phyloP scores from a whole-genome alignment of 345 rosid genomes.

The Eucalyptus sp. region DNA sequence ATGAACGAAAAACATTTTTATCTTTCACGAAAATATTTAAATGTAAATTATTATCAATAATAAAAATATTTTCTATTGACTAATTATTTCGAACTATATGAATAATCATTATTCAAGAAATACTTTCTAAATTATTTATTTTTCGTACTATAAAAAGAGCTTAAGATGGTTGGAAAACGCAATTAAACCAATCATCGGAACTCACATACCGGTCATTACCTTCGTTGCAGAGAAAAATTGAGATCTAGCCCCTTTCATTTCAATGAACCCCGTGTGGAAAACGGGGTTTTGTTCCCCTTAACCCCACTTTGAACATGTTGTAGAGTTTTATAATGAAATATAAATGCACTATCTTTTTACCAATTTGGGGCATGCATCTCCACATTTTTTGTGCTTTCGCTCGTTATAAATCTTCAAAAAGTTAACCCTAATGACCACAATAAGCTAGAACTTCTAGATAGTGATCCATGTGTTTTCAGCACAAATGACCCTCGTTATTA shows the following conservation, averaged over 20 bases:
- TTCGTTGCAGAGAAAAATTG: too few relatives aligned
- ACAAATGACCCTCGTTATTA: not conserved
- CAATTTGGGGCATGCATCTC: not conserved
- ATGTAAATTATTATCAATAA: not conserved
- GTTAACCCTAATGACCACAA: not conserved
- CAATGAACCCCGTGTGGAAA: not conserved
- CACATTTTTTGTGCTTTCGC: not conserved
- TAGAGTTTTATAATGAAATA: too few relatives aligned
- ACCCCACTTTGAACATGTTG: not conserved
- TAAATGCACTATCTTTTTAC: not conserved
- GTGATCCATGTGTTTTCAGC: not conserved
- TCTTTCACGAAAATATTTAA: accelerated
- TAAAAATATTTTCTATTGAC: accelerated
- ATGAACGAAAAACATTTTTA: not conserved
- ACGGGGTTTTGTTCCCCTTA: not conserved
- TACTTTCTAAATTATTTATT: not conserved
- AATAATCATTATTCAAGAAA: not conserved
- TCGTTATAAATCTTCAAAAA: not conserved
- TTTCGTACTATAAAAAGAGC: accelerated
- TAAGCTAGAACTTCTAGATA: not conserved
- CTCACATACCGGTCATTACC: too few relatives aligned
- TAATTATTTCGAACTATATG: too few relatives aligned
- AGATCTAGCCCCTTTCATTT: too few relatives aligned
- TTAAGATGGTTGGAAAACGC: not conserved
- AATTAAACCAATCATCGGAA: accelerated